A percentile compares a stretch with the other conserved stretches of the same genome.
Evolutionary conservation across 331 rosid species (phyloP).

Genomic region (Malus hybrid): DNA sequence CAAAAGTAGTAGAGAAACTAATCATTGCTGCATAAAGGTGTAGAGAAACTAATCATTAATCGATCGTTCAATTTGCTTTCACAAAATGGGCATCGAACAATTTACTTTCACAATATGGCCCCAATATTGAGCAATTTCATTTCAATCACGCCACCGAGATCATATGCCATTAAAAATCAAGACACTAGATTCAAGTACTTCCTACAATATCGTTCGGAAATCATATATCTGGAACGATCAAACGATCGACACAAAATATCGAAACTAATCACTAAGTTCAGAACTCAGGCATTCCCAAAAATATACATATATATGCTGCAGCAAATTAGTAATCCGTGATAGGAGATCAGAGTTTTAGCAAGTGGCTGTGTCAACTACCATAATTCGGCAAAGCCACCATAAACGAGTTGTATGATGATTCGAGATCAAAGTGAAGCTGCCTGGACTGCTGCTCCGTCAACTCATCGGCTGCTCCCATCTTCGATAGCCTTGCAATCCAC

Average conservation of each 20-base stretch:
- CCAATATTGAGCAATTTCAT: not conserved
- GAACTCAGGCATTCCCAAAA: constrained; percentile 12
- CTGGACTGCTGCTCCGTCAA: constrained; percentile 88
- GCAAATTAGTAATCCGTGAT: constrained; percentile 23
- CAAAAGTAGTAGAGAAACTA: no score
- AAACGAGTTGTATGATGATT: constrained; percentile 84
- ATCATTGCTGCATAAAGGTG: not conserved
- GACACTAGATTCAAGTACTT: not conserved
- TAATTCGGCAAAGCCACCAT: constrained; percentile 86
- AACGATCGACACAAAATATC: constrained; percentile 6
- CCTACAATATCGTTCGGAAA: not conserved
- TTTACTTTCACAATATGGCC: not conserved
- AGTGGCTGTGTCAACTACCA: constrained; percentile 42
- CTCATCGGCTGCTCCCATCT: constrained; percentile 97
- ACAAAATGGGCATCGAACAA: not conserved
- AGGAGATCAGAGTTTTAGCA: not conserved
- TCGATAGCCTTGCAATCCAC: constrained; percentile 76
- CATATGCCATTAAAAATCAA: not conserved
- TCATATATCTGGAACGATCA: not conserved
- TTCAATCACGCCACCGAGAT: not conserved
- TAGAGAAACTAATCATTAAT: not conserved
- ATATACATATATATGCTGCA: constrained; percentile 18
- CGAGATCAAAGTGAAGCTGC: constrained; percentile 95
- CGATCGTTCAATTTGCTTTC: not conserved
- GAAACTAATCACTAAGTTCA: not conserved